Conservation (phyloP, 2,329 filamentous ascomycete species). For the Trichophyton equinum region DNA sequence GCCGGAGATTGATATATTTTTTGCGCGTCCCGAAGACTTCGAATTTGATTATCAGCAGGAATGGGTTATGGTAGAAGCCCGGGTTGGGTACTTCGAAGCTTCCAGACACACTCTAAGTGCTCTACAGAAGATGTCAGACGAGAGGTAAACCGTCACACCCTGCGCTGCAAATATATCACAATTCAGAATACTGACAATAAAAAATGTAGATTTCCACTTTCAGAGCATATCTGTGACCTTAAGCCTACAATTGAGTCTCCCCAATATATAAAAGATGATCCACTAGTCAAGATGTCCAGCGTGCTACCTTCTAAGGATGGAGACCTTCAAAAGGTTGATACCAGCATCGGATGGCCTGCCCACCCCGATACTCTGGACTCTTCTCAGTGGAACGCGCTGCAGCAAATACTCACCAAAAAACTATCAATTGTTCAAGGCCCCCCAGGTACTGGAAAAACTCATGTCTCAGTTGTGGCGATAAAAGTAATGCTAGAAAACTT, state of each 20-base stretch:
- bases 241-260: conserved; percentile 36
- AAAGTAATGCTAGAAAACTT: conserved; percentile 52
- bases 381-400: conserved; percentile 58
- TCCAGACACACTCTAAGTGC: conserved; percentile 59
- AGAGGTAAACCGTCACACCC: conserved; percentile 29
- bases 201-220: conserved; percentile 32
- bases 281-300: conserved; percentile 39
- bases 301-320: conserved; percentile 25
- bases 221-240: conserved; percentile 32
- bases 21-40: conserved; percentile 47
- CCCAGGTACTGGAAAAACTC: conserved; percentile 69
- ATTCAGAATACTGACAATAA: not conserved
- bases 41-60: conserved; percentile 56
- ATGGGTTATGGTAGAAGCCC: conserved; percentile 68
- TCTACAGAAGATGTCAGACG: conserved; percentile 51
- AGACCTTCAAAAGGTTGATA: conserved; percentile 35
- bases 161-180: not conserved
- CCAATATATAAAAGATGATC: conserved; percentile 39
- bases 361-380: conserved; percentile 46
- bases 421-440: conserved; percentile 74
- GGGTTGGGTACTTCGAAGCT: conserved; percentile 64
- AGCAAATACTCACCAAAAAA: conserved; percentile 56
- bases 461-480: conserved; percentile 62
- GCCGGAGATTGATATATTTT: conserved; percentile 64
- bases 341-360: conserved; percentile 40